phyloP scores from a whole-genome alignment of 495 filamentous ascomycete species.

The Cairneyella variabilis region DNA sequence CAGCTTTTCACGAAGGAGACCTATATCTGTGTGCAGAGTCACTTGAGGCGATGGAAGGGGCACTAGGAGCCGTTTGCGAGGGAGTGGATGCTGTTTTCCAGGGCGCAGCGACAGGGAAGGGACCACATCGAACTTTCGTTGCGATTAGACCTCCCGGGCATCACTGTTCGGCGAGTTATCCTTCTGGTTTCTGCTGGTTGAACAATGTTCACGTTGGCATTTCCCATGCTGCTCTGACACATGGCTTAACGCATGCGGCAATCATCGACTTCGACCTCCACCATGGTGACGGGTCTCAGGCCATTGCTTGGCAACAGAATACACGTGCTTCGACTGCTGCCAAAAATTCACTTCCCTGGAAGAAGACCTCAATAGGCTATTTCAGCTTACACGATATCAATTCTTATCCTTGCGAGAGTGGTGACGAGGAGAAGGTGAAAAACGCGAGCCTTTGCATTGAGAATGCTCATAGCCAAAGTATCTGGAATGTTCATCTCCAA shows the following conservation, averaged over 20 bases:
- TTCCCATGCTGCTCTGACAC: slow-evolving; percentile 73
- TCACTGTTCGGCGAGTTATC: slow-evolving; percentile 82
- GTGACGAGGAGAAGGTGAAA: slow-evolving; percentile 83
- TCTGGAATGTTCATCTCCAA: slow-evolving; percentile 96
- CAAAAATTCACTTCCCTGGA: slow-evolving; percentile 65
- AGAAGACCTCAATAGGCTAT: slow-evolving; percentile 86
- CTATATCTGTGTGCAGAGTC: slow-evolving; percentile 87
- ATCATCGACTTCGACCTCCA: slow-evolving; percentile 98
- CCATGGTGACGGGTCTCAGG: slow-evolving; percentile 93
- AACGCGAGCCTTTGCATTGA: slow-evolving; percentile 91
- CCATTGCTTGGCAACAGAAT: slow-evolving; percentile 87
- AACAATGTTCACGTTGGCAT: slow-evolving; percentile 98
- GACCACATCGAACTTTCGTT: slow-evolving; percentile 74
- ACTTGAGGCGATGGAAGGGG: slow-evolving; percentile 80
- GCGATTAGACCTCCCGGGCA: slow-evolving; percentile 82
- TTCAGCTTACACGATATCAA: slow-evolving; percentile 98
- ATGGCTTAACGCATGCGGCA: slow-evolving; percentile 88
- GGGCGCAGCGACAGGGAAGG: slow-evolving; percentile 34
- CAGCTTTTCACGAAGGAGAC: slow-evolving; percentile 75
- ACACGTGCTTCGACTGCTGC: slow-evolving; percentile 48
- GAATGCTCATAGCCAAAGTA: slow-evolving; percentile 82
- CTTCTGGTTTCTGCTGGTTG: slow-evolving; percentile 96
- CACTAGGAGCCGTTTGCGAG: slow-evolving; percentile 84
- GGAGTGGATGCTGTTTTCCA: slow-evolving; percentile 82
- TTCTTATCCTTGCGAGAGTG: slow-evolving; percentile 89